These are phyloP conservation scores for Oryza brachyantha DNA, from an alignment of 176 grass and related monocot genomes.

Conservation along the genomic window DNA sequence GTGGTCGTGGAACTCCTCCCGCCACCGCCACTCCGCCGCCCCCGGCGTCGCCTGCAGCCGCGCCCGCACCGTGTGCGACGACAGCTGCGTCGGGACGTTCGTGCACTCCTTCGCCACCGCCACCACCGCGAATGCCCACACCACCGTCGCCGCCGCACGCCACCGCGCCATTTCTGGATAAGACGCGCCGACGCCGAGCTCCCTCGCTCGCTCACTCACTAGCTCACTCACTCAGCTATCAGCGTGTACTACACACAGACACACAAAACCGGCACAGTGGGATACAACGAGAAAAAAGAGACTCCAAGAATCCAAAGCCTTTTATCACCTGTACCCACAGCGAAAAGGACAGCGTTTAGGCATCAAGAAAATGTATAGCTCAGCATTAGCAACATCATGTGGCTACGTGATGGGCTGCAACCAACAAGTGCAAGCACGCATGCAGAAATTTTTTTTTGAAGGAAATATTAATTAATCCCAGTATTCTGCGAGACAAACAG, in stretches of 20 bases:
- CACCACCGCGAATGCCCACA: background rate
- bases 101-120: conserved; percentile 59
- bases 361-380: background rate
- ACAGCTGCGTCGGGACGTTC: conserved; percentile 57
- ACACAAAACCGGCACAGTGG: background rate
- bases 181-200: background rate
- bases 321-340: conserved; percentile 9
- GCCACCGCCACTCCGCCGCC: conserved; percentile 32
- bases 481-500: no score
- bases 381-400: background rate
- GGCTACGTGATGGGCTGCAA: background rate
- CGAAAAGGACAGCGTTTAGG: conserved; percentile 10
- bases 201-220: background rate
- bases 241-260: background rate
- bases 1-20: conserved; percentile 51
- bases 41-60: conserved; percentile 23
- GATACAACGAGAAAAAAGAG: background rate
- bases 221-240: background rate
- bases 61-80: conserved; percentile 57
- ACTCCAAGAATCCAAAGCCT: background rate
- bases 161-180: background rate
- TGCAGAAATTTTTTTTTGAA: no score
- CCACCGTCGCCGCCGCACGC: background rate
- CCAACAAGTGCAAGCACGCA: background rate
- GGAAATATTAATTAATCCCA: background rate